Evolutionary conservation across 2,329 filamentous ascomycete genomes (phyloP), one percentile per base, ranked within the genome.

Genomic region (Amauroascus verrucosus): DNA sequence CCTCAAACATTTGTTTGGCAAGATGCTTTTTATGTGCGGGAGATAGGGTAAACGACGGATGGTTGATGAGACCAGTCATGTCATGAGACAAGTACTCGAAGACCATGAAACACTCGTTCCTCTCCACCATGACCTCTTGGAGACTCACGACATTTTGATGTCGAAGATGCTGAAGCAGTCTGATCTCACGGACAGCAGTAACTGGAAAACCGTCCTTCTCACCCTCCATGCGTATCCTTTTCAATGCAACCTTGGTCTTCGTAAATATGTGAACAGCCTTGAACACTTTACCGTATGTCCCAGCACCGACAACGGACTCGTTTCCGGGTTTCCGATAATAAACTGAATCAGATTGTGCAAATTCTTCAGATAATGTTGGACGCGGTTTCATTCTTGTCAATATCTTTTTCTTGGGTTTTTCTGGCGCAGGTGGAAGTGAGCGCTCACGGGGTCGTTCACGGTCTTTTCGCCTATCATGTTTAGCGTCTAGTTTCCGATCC

Each of bases 151-250:
- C 81, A 64, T 98, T 98, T 55, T 82, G 78, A 66, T 97, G 93
- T 14, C 85, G 88, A 14, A 98, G 76, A 61, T 96, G 83, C 73
- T 98, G 97, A 53, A 98, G 78, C 26, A 98, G 79, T 74, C 96
- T 95, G 74, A 98, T 96, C 69, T 98, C 93, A 61, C 93, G 86
- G 40, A 98, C 79, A 8, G 93, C 91, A 0, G 93, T 98, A 57
- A 98, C 96, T 9, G 93, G 93, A 62, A 98, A 98, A 66, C 93
- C 93, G 69, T 98, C 93, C 67, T 97, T 97, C 73, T 98, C 93
- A 64, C 96, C 95, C 69, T 98, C 93, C 88, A 97, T 96, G 59
- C 97, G 82, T 61, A 98, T 98, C 77, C 97, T 97, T 75, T 98
- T 98, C 65, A 98, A 72, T 2, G 93, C 93, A 53, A 95, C 87